phyloP scores from a whole-genome alignment of 768 basidiomycete species.

The Leccinum subtestaceum region DNA sequence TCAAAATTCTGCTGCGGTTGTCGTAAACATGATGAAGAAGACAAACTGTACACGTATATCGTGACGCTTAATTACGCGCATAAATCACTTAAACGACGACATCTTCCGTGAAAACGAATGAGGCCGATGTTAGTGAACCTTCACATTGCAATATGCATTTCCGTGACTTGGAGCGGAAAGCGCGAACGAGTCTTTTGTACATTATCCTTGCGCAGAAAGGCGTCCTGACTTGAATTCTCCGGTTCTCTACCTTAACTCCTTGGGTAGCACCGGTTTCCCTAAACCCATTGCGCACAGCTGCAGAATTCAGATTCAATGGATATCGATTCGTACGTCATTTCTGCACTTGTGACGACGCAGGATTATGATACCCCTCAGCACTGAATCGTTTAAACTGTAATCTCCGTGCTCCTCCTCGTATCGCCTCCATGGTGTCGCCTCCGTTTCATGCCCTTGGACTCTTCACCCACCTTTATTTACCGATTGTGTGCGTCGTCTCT shows the following conservation, averaged over 20 bases:
- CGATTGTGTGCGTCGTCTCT: too few relatives aligned
- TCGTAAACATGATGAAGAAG: constrained; percentile 21
- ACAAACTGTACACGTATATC: constrained; percentile 12
- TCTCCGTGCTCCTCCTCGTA: too few relatives aligned
- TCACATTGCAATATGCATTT: constrained; percentile 26
- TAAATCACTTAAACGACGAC: background rate
- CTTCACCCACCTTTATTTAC: too few relatives aligned
- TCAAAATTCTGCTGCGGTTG: constrained; percentile 18
- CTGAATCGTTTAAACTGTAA: too few relatives aligned
- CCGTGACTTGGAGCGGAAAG: background rate
- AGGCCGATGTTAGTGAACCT: background rate
- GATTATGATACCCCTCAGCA: too few relatives aligned
- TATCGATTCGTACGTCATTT: too few relatives aligned
- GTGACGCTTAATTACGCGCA: background rate
- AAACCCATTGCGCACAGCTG: constrained; percentile 37
- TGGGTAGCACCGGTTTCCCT: constrained; percentile 45
- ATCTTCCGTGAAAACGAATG: background rate
- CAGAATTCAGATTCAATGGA: too few relatives aligned
- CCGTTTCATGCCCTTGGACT: too few relatives aligned
- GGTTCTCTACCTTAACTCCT: constrained; percentile 22
- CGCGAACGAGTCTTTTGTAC: constrained; percentile 1
- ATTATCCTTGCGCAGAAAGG: background rate
- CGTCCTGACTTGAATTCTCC: constrained; percentile 12
- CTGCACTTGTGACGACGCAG: too few relatives aligned
- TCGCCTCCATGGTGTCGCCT: too few relatives aligned